Conservation (phyloP, 2,329 filamentous ascomycete species). For the Sclerotinia trifoliorum region DNA sequence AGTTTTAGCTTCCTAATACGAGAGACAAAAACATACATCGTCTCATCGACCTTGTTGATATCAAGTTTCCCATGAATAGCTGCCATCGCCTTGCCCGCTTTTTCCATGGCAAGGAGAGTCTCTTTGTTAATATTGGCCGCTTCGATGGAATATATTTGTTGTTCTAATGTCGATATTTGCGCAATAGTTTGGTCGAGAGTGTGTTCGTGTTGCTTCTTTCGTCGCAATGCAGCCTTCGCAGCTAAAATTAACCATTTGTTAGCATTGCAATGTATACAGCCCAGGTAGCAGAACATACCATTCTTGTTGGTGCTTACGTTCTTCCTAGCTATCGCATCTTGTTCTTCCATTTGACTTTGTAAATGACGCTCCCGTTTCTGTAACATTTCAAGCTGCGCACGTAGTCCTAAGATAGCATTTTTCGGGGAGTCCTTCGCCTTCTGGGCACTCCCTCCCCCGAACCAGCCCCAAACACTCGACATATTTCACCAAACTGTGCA, state of each 20-base stretch:
- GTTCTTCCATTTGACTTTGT: constrained; percentile 88
- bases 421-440: constrained; percentile 93
- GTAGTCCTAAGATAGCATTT: constrained; percentile 87
- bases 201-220: constrained; percentile 93
- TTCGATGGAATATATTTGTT: constrained; percentile 95
- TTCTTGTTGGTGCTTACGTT: constrained; percentile 86
- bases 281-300: constrained; percentile 55
- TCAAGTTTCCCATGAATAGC: constrained; percentile 87
- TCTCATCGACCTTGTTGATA: constrained; percentile 90
- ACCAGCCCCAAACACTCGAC: constrained; percentile 82
- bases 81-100: constrained; percentile 86
- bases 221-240: constrained; percentile 83
- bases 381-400: constrained; percentile 92
- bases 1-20: constrained; percentile 38
- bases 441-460: constrained; percentile 77
- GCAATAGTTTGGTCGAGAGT: constrained; percentile 85
- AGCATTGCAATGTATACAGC: background rate
- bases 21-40: constrained; percentile 67
- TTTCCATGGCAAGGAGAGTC: constrained; percentile 91
- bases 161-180: constrained; percentile 89
- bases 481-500: constrained; percentile 44
- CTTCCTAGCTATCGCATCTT: constrained; percentile 85
- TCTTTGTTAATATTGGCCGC: constrained; percentile 98
- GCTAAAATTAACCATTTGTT: constrained; percentile 51
- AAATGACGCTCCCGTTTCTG: constrained; percentile 94